These are phyloP conservation scores for Thalia dealbata DNA, from an alignment of 176 grass and related monocot genomes.

Conservation along the genomic window DNA sequence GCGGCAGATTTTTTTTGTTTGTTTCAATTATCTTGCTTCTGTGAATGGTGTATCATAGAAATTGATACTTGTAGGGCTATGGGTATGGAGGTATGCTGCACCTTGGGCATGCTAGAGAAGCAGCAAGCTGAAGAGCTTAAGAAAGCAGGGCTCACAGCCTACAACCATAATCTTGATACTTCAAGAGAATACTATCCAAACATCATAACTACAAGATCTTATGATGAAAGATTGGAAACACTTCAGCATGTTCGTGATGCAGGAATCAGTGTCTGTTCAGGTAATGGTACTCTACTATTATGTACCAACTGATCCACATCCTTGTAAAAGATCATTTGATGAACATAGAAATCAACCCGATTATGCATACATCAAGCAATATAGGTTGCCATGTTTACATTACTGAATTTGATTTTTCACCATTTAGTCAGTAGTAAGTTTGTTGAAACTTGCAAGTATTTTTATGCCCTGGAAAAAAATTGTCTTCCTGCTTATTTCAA, in stretches of 20 bases:
- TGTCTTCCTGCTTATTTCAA: neutral
- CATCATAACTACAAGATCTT: slow-evolving; percentile 91
- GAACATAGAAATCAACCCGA: neutral
- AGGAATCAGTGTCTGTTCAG: slow-evolving; percentile 88
- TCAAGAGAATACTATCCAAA: slow-evolving; percentile 99
- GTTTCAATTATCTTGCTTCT: neutral
- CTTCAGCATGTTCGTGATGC: slow-evolving; percentile 83
- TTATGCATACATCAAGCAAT: neutral
- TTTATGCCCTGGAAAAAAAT: neutral
- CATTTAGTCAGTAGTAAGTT: neutral
- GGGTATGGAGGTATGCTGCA: slow-evolving; percentile 99
- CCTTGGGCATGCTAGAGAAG: slow-evolving; percentile 97
- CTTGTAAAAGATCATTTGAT: neutral
- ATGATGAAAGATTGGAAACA: slow-evolving; percentile 85
- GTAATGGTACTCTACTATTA: slow-evolving; percentile 27
- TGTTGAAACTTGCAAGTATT: neutral
- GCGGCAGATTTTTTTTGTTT: neutral
- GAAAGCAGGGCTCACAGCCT: slow-evolving; percentile 93
- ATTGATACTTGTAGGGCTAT: slow-evolving; percentile 47
- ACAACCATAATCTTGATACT: slow-evolving; percentile 99
- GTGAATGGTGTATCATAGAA: neutral
- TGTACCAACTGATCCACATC: neutral
- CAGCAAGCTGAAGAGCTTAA: slow-evolving; percentile 91
- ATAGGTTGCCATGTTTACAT: neutral
- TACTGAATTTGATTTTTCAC: neutral